Conservation (phyloP, 2,329 filamentous ascomycete genomes). For the Fusarium redolens region DNA sequence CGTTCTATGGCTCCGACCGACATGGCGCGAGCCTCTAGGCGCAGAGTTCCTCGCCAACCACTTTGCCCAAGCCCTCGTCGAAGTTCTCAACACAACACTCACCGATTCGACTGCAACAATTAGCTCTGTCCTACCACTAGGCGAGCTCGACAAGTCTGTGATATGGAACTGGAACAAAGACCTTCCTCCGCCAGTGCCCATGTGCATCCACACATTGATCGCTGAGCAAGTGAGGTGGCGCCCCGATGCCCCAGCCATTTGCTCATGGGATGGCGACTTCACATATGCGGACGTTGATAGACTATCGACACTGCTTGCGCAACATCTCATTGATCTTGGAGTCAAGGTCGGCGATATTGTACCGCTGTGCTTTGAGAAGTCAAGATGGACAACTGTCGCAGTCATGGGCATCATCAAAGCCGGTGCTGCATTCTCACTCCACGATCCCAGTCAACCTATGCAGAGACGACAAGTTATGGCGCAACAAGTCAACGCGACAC, state of each 20-base stretch:
- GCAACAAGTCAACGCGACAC: conserved; percentile 28
- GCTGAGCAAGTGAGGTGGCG: conserved; percentile 37
- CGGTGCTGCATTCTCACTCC: conserved; percentile 49
- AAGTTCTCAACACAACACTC: conserved; percentile 42
- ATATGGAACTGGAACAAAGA: conserved; percentile 44
- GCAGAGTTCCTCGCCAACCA: conserved; percentile 42
- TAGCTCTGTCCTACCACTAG: conserved; percentile 32
- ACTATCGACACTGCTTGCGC: conserved; percentile 40
- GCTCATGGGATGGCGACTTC: conserved; percentile 48
- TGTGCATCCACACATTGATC: conserved; percentile 44
- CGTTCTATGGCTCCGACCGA: conserved; percentile 34
- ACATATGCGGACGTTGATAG: conserved; percentile 44
- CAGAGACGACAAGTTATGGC: conserved; percentile 42
- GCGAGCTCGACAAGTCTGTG: conserved; percentile 37
- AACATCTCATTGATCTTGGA: conserved; percentile 36
- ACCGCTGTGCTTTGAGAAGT: conserved; percentile 50
- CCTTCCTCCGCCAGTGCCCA: conserved; percentile 24
- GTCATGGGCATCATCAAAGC: conserved; percentile 49
- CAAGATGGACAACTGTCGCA: conserved; percentile 45
- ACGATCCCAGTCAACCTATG: conserved; percentile 45
- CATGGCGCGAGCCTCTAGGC: conserved; percentile 41
- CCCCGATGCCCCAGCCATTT: conserved; percentile 44
- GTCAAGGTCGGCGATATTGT: conserved; percentile 44
- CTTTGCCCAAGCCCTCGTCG: conserved; percentile 36
- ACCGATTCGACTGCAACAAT: conserved; percentile 12